Evolutionary conservation across 352 stramenopile genomes (phyloP).

Genomic region (Globisporangium cylindrosporum): DNA sequence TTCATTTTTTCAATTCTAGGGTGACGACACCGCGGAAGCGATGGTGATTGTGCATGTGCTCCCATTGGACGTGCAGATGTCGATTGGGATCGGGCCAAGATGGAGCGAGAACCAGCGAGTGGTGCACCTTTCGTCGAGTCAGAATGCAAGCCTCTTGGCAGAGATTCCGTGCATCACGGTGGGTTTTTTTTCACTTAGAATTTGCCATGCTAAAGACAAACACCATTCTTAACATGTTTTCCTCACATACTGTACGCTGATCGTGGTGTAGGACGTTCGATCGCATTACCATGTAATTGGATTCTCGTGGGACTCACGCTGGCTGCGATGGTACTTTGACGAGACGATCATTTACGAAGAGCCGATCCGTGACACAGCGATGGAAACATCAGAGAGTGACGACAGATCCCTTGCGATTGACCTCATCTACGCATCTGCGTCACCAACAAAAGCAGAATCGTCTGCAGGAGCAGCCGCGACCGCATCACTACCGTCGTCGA

Average conservation of each 20-base stretch:
- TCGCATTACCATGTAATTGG: constrained; percentile 30
- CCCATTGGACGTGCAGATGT: constrained; percentile 24
- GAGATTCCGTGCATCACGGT: constrained; percentile 43
- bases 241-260: background rate
- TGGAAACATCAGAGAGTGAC: background rate
- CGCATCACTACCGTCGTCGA: background rate
- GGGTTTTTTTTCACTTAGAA: background rate
- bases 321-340: constrained; percentile 62
- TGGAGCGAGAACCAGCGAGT: constrained; percentile 15
- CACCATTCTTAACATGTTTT: background rate
- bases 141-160: constrained; percentile 31
- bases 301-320: constrained; percentile 47
- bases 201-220: background rate
- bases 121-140: constrained; percentile 27
- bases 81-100: constrained; percentile 18
- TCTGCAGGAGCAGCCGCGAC: background rate
- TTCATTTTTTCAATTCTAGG: background rate
- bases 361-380: constrained; percentile 16
- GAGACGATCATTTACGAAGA: constrained; percentile 48
- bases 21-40: constrained; percentile 17
- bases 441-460: background rate
- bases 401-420: constrained; percentile 4
- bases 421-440: background rate
- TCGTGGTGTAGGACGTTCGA: constrained; percentile 22
- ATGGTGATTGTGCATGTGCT: constrained; percentile 26